These are phyloP conservation scores for Aspergillus pseudoviridinutans DNA, from an alignment of 2,329 filamentous ascomycete genomes.

Conservation along the genomic window DNA sequence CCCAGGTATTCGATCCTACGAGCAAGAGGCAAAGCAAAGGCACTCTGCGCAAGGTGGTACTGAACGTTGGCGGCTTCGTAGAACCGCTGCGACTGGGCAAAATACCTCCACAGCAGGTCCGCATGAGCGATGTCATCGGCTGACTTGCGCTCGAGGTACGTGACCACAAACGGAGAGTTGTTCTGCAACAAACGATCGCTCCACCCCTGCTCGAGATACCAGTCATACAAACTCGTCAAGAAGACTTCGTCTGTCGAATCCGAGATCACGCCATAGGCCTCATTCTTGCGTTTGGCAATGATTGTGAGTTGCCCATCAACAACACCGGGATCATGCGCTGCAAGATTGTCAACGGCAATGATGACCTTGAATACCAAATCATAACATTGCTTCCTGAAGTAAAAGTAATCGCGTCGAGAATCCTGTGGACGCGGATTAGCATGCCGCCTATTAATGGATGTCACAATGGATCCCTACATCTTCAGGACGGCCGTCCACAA, in stretches of 20 bases:
- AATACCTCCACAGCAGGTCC: conserved; percentile 89
- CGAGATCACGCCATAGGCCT: conserved; percentile 89
- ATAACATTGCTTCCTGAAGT: conserved; percentile 74
- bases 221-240: conserved; percentile 94
- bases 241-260: conserved; percentile 88
- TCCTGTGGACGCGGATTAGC: conserved; percentile 49
- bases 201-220: conserved; percentile 86
- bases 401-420: conserved; percentile 62
- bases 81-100: conserved; percentile 77
- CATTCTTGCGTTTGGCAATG: conserved; percentile 71
- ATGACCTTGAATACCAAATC: conserved; percentile 82
- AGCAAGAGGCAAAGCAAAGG: conserved; percentile 73
- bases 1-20: conserved; percentile 86
- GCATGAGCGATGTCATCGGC: conserved; percentile 70
- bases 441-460: neutral
- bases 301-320: conserved; percentile 75
- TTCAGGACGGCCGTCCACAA: conserved; percentile 74
- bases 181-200: conserved; percentile 80
- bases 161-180: conserved; percentile 78
- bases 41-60: conserved; percentile 74
- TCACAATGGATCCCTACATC: conserved; percentile 36
- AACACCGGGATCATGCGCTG: conserved; percentile 64
- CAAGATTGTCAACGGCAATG: conserved; percentile 68
- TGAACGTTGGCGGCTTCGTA: conserved; percentile 87
- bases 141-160: conserved; percentile 77